These are phyloP conservation scores for Geosiphon pyriformis DNA, from an alignment of 192 early-diverging fungal species.

Conservation along the genomic window DNA sequence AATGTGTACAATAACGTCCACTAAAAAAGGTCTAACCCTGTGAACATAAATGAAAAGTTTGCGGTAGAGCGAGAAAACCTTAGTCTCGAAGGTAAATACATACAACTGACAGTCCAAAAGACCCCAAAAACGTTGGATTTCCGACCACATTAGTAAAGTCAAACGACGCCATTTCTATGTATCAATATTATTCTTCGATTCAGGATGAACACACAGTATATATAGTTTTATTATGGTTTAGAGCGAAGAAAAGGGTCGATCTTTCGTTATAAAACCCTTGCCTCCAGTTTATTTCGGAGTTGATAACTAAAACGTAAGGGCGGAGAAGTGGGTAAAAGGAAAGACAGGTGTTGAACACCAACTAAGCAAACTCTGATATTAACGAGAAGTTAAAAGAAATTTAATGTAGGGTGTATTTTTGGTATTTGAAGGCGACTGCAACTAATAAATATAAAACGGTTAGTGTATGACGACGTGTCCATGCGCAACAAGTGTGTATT, in stretches of 20 bases:
- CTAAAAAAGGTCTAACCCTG: background rate
- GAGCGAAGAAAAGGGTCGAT: too few species aligned
- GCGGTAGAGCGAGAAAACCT: background rate
- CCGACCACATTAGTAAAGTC: constrained; percentile 1
- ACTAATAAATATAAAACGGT: background rate
- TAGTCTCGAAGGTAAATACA: background rate
- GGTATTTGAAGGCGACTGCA: too few species aligned
- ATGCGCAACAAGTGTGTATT: too few species aligned
- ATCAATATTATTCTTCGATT: background rate
- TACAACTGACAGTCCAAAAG: constrained; percentile 14
- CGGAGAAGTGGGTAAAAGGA: background rate
- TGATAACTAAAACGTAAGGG: background rate
- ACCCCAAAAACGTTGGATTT: constrained; percentile 13
- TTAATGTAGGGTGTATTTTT: too few species aligned
- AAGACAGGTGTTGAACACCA: background rate
- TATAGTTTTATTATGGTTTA: background rate
- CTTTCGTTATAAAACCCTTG: background rate
- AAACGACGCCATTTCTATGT: background rate
- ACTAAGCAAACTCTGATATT: too few species aligned
- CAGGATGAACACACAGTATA: background rate
- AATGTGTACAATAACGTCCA: too few species aligned
- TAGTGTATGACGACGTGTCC: background rate
- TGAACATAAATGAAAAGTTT: background rate
- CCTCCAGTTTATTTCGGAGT: background rate
- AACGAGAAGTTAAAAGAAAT: too few species aligned